Base-by-base conservation (phyloP, 2,329 filamentous ascomycete genomes). In the Ophiosphaerella korrae region DNA sequence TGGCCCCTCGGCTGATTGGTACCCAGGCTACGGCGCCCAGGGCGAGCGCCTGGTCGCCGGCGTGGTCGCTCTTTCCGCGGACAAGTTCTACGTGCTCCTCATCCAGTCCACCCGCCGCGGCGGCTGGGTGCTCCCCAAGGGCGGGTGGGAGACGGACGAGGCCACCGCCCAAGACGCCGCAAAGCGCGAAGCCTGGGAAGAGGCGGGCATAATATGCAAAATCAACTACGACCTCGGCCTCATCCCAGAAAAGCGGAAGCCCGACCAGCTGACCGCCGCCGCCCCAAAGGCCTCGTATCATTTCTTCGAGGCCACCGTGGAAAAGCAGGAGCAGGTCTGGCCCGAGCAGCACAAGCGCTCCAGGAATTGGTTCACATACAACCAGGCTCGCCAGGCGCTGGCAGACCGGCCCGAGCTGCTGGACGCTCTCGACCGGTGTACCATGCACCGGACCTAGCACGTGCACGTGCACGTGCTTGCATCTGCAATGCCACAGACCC, bases 131-230 rank as follows among this genome's bases (percentile, higher is more conserved):
- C 82, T 99, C 52, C 94, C 94, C 53, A 99, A 99, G 75, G 94
- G 94, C 70, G 94, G 94, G 53, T 99, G 94, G 92, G 94, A 99
- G 75, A 88, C 86, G 31, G 94, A 99, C 75, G 94, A 99, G 77
- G 84, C 87, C 55, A 94, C 90, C 57, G 85, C 88, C 55, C 84
- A 93, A 72, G 90, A 94, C 50, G 94, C 94, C 48, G 85, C 85
- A 42, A 88, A 80, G 80, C 82, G 94, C 62, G 94, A 99, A 76
- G 94, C 94, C 54, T 97, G 94, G 94, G 94, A 97, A 78, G 94
- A 97, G 78, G 94, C 92, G 36, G 94, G 94, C 67, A 95, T 97
- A 68, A 82, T 89, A 66, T 89, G 93, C 75, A 88, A 84, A 52
- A 87, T 97, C 74, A 87, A 88, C 65, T 88, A 88, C 72, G 91